Evolutionary conservation across 495 filamentous ascomycete genomes (phyloP), one percentile per base, ranked within the genome.

Genomic region (Talaromyces stipitatus): DNA sequence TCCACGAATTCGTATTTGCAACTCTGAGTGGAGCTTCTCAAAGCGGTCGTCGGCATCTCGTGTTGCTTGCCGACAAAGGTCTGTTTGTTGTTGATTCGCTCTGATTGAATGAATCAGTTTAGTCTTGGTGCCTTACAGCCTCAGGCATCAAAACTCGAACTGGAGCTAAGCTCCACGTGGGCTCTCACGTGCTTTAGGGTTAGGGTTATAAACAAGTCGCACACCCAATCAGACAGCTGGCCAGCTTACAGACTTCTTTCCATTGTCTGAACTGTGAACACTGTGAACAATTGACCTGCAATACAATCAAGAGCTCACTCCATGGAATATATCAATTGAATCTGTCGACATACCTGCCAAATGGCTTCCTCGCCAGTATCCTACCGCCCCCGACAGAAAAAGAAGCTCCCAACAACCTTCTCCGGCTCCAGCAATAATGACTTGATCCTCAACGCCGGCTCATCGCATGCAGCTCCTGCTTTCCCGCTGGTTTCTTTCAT

Each of bases 401-500:
- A 76, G 64, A 81, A 78, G 62, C 65, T 72, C 56, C 68, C 70
- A 62, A 58, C 61, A 60, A 74, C 67, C 52, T 68, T 70, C 57
- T 70, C 76, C 43, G 77, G 68, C 64, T 78, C 71, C 45, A 78
- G 83, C 60, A 80, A 79, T 61, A 74, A 77, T 27, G 55, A 57
- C 41, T 60, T 82, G 36, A 74, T 76, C 28, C 48, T 75, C 47
- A 75, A 81, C 56, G 47, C 62, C 5, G 60, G 69, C 57, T 57
- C 76, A 66, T 61, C 71, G 54, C 62, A 69, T 61, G 38, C 77
- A 59, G 58, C 73, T 52, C 73, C 85, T 30, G 79, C 87, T 3
- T 97, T 96, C 64, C 94, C 94, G 3, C 79, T 98, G 7, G 92
- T 89, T 18, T 86, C 90, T 18, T 89, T 97, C 63, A 80, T 97